Base-by-base conservation (phyloP, 2,329 filamentous ascomycete genomes). In the Ilyonectria sp. region DNA sequence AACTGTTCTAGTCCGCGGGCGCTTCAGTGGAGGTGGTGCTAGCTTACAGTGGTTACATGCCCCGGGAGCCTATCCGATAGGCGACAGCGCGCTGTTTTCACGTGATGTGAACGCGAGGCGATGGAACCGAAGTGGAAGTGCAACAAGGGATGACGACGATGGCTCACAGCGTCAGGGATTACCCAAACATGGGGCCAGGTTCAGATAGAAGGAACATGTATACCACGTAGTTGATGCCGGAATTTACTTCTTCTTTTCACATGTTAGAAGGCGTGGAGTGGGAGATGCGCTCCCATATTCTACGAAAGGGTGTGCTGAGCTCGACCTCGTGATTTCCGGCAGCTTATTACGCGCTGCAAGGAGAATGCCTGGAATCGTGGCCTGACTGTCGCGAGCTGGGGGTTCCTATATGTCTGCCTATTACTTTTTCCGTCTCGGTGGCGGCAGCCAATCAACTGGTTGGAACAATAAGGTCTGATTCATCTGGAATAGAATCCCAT, bases 21-120 rank as follows among this genome's bases (percentile, higher is more conserved):
- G 49, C 35, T 60, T 44, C 63, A 60, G 47, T 55, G 62, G 61
- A 61, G 56, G 47, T 52, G 61, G 57, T 55, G 63, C 37, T 66
- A 65, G 72, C 71, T 73, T 73, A 75, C 65, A 75, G 70, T 73
- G 71, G 71, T 70, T 75, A 75, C 69, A 71, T 76, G 64, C 65
- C 59, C 64, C 62, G 61, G 67, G 31, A 70, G 60, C 49, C 50
- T 26, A 65, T 46, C 69, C 65, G 74, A 75, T 76, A 76, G 69
- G 71, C 67, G 60, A 57, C 35, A n/a, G 49, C 11, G 23, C 26
- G 26, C 29, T 23, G 53, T 26, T 35, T 67, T 70, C 73, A 76
- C 74, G 74, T 76, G 74, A 76, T 73, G 68, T 53, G 17, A 26
- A 57, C 65, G 53, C 49, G 43, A 21, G 37, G 50, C 15, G 40